Evolutionary conservation across 2,329 filamentous ascomycete genomes (phyloP).

Genomic region (Fusarium cicatricum): DNA sequence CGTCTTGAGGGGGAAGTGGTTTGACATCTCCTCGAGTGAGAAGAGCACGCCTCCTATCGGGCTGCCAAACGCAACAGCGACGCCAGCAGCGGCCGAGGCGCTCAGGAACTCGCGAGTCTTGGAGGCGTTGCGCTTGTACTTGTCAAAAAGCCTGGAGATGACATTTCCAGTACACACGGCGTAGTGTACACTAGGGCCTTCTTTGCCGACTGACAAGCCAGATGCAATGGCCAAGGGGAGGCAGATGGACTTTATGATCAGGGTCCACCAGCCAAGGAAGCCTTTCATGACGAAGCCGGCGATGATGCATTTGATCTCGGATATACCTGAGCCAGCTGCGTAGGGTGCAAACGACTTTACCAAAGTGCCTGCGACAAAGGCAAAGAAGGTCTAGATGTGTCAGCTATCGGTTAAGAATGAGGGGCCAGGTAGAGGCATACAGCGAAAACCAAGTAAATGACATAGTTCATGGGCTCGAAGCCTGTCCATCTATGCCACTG

Average conservation of each 20-base stretch:
- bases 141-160: constrained; percentile 90
- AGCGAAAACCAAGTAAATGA: constrained; percentile 87
- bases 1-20: constrained; percentile 94
- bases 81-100: constrained; percentile 92
- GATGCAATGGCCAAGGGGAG: constrained; percentile 93
- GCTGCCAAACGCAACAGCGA: constrained; percentile 96
- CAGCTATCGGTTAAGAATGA: constrained; percentile 3
- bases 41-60: constrained; percentile 97
- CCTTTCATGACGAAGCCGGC: constrained; percentile 99
- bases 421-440: constrained; percentile 53
- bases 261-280: constrained; percentile 89
- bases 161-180: constrained; percentile 98
- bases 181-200: constrained; percentile 98
- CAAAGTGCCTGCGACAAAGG: constrained; percentile 80
- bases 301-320: constrained; percentile 99
- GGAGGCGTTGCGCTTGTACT: constrained; percentile 89
- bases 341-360: constrained; percentile 95
- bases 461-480: constrained; percentile 80
- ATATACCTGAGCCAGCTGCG: constrained; percentile 95
- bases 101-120: constrained; percentile 96
- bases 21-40: constrained; percentile 97
- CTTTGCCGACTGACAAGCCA: constrained; percentile 93
- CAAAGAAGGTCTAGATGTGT: constrained; percentile 71
- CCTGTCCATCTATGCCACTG: constrained; percentile 92
- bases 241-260: constrained; percentile 92